phyloP scores from a whole-genome alignment of 371 early-diverging fungal species.

The Actinomortierella wolfii region DNA sequence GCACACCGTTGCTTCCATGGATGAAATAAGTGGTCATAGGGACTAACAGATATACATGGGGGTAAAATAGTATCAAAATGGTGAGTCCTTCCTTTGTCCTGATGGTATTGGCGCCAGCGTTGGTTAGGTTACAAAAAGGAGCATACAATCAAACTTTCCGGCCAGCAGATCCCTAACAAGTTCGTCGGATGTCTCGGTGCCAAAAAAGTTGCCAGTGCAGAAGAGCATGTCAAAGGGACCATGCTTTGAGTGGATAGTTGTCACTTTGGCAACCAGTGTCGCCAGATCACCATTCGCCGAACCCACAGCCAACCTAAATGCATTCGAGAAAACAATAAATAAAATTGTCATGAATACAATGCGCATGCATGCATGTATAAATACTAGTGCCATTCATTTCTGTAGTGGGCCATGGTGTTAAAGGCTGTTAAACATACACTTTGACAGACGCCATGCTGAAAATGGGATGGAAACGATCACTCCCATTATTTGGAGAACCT shows the following conservation, averaged over 20 bases:
- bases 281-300: constrained; percentile 70
- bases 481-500: too few relatives aligned
- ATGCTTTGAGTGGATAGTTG: constrained; percentile 75
- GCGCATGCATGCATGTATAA: too few relatives aligned
- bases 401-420: neutral
- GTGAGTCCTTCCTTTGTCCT: neutral
- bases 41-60: constrained; percentile 47
- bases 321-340: neutral
- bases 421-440: constrained; percentile 16
- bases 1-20: constrained; percentile 64
- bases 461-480: neutral
- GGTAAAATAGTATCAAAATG: neutral
- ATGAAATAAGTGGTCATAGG: constrained; percentile 83
- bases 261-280: constrained; percentile 69
- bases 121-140: too few relatives aligned
- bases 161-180: constrained; percentile 57
- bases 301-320: constrained; percentile 65
- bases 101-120: too few relatives aligned
- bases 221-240: constrained; percentile 87
- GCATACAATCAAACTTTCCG: constrained; percentile 63
- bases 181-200: constrained; percentile 46
- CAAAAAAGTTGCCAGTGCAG: constrained; percentile 84
- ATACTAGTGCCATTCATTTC: neutral
- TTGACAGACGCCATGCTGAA: constrained; percentile 38
- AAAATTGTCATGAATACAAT: neutral